Percentiles rank a stretch among this genome's conserved stretches.
phyloP scores from a whole-genome alignment of 768 basidiomycete species.

The Mycena leptocephala region DNA sequence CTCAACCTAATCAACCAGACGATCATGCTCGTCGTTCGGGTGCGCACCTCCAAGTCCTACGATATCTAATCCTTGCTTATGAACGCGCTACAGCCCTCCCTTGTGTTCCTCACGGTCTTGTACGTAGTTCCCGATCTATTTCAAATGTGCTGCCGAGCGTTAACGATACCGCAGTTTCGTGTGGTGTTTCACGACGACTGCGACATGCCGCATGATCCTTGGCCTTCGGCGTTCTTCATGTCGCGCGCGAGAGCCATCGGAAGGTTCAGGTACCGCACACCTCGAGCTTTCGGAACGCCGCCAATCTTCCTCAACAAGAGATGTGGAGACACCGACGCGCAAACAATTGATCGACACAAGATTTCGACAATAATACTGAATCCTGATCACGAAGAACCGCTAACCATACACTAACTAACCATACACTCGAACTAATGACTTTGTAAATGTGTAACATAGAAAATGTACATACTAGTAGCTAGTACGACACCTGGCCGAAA shows the following conservation, averaged over 20 bases:
- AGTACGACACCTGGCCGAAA: too few relatives aligned
- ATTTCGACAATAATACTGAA: too few relatives aligned
- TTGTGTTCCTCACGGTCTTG: not conserved
- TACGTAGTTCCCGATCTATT: not conserved
- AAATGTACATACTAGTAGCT: too few relatives aligned
- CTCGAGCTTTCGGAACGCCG: not conserved
- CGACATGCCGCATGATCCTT: conserved; percentile 29
- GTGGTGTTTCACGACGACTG: conserved; percentile 23
- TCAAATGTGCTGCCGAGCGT: not conserved
- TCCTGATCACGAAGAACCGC: too few relatives aligned
- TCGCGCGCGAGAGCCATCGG: not conserved
- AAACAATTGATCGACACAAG: too few relatives aligned
- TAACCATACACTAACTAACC: too few relatives aligned
- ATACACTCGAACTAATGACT: too few relatives aligned
- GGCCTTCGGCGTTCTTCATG: not conserved
- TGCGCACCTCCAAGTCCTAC: not conserved
- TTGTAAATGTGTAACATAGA: too few relatives aligned
- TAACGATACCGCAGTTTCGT: conserved; percentile 2
- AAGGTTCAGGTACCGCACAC: not conserved
- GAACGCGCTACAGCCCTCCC: not conserved
- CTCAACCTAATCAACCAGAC: not conserved
- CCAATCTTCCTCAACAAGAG: conserved; percentile 13
- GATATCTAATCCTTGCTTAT: not conserved
- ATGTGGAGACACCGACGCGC: too few relatives aligned
- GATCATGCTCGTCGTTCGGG: not conserved